Evolutionary conservation across 2,329 filamentous ascomycete genomes (phyloP).

Genomic region (Ramularia endophylla): DNA sequence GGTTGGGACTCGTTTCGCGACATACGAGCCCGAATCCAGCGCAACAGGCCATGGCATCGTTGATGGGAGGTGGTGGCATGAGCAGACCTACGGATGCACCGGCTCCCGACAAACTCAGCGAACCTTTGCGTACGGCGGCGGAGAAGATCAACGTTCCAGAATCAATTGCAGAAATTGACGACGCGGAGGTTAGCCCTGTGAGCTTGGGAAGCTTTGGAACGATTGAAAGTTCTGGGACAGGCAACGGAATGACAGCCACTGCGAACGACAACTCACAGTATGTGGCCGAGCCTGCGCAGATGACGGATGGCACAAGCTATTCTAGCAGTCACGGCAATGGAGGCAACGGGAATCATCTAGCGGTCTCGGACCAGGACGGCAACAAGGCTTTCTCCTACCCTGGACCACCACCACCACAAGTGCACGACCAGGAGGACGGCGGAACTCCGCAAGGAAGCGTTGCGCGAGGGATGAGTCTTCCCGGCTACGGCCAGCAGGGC

Average conservation of each 20-base stretch:
- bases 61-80: conserved; percentile 39
- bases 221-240: conserved; percentile 40
- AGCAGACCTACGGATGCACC: conserved; percentile 41
- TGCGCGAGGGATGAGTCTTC: conserved; percentile 52
- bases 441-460: conserved; percentile 31
- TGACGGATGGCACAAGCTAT: conserved; percentile 34
- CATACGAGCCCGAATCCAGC: conserved; percentile 47
- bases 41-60: conserved; percentile 38
- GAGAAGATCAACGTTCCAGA: conserved; percentile 48
- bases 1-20: conserved; percentile 21
- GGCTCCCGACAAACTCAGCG: conserved; percentile 40
- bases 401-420: conserved; percentile 47
- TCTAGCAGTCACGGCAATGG: conserved; percentile 15
- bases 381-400: conserved; percentile 61
- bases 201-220: conserved; percentile 51
- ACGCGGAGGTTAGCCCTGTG: conserved; percentile 43
- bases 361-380: conserved; percentile 23
- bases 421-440: conserved; percentile 44
- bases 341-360: conserved; percentile 13
- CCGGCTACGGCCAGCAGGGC: conserved; percentile 47
- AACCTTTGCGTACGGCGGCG: conserved; percentile 43
- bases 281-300: conserved; percentile 31
- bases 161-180: conserved; percentile 34
- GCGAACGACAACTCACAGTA: conserved; percentile 42
- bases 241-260: conserved; percentile 39